phyloP scores from a whole-genome alignment of 2,329 filamentous ascomycete genomes.

The Xylariales sp. region DNA sequence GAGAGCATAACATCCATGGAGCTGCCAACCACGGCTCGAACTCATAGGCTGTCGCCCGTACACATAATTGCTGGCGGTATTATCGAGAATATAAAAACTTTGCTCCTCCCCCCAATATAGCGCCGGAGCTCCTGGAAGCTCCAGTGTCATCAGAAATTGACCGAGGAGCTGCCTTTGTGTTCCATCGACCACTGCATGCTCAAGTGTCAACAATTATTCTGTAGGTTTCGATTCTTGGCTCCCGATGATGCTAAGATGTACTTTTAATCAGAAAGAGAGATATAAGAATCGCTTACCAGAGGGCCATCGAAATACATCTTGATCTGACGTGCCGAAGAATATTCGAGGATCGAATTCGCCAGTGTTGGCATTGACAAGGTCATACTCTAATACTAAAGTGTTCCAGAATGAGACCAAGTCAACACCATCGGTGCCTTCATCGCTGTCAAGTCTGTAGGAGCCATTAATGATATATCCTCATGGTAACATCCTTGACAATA shows the following conservation, averaged over 20 bases:
- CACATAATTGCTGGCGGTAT: slow-evolving; percentile 60
- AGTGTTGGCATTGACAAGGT: slow-evolving; percentile 56
- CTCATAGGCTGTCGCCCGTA: slow-evolving; percentile 62
- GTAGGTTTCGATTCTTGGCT: too few relatives aligned
- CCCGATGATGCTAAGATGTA: too few relatives aligned
- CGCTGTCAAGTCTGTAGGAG: not conserved
- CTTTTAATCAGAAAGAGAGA: too few relatives aligned
- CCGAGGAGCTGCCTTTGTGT: slow-evolving; percentile 53
- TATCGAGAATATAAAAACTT: slow-evolving; percentile 59
- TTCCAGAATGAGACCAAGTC: slow-evolving; percentile 49
- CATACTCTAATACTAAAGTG: slow-evolving; percentile 52
- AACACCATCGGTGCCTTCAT: not conserved
- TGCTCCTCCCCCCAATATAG: slow-evolving; percentile 64
- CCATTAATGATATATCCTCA: too few relatives aligned
- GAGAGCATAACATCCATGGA: slow-evolving; percentile 59
- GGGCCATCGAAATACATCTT: slow-evolving; percentile 64
- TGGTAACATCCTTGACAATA: too few relatives aligned
- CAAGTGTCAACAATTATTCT: too few relatives aligned
- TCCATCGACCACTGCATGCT: too few relatives aligned
- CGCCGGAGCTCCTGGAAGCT: slow-evolving; percentile 57
- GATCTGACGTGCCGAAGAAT: slow-evolving; percentile 61
- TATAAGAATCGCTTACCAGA: too few relatives aligned
- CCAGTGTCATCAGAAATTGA: slow-evolving; percentile 53
- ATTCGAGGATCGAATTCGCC: slow-evolving; percentile 60
- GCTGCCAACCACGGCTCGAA: slow-evolving; percentile 57